Evolutionary conservation across 257 asterid genomes (phyloP).

Genomic region (Ajuga chamaepitys): DNA sequence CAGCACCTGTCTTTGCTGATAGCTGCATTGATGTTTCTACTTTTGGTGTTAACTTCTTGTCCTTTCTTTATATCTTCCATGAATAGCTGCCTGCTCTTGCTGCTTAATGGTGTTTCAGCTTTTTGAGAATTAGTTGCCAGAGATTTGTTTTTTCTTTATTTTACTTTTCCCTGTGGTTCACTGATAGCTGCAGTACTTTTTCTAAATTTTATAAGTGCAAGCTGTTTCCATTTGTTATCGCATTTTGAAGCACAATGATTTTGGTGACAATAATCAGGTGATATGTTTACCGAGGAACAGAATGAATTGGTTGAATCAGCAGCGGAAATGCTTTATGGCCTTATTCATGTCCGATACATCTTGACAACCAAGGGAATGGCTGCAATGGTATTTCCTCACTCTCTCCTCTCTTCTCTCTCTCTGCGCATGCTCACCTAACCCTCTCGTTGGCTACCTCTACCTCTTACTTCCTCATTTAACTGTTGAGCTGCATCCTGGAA

Average conservation of each 20-base stretch:
- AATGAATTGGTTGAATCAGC: slow-evolving; percentile 96
- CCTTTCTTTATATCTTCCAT: background rate
- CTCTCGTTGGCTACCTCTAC: background rate
- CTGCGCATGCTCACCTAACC: background rate
- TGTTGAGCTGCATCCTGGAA: slow-evolving; percentile 6
- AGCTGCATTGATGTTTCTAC: background rate
- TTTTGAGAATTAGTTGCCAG: background rate
- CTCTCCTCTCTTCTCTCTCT: background rate
- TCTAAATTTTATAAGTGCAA: background rate
- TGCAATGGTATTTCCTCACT: slow-evolving; percentile 56
- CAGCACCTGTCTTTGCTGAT: background rate
- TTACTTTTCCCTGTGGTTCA: background rate
- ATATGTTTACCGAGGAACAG: slow-evolving; percentile 92
- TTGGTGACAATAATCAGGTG: slow-evolving; percentile 46
- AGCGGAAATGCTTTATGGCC: slow-evolving; percentile 96
- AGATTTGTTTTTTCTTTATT: background rate
- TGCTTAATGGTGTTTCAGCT: background rate
- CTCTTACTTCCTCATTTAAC: slow-evolving; percentile 8
- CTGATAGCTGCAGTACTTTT: background rate
- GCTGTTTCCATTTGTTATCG: background rate
- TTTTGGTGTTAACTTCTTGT: background rate
- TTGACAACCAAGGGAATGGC: slow-evolving; percentile 93
- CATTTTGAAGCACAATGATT: background rate
- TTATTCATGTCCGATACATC: slow-evolving; percentile 83
- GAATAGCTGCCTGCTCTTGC: background rate